Evolutionary conservation across 2,329 filamentous ascomycete genomes (phyloP).

Genomic region (Fusarium secorum): DNA sequence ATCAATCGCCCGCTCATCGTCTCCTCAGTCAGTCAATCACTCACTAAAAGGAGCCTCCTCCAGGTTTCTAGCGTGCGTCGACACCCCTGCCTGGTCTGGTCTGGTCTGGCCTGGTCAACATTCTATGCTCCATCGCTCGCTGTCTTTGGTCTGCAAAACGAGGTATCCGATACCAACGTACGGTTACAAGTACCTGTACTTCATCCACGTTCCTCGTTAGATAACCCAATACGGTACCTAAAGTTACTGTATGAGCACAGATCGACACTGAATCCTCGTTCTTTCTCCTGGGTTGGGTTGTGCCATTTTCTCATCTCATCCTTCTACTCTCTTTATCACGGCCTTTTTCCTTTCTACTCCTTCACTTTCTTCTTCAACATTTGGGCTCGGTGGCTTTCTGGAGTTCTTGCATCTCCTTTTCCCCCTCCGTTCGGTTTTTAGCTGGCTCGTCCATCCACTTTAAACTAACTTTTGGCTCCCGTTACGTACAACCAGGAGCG

Average conservation of each 20-base stretch:
- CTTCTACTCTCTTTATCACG: constrained; percentile 10
- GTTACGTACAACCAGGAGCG: constrained; percentile 17
- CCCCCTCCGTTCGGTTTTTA: constrained; percentile 1
- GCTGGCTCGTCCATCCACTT: constrained; percentile 19
- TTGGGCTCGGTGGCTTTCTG: constrained; percentile 28
- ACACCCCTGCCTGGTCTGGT: constrained; percentile 2
- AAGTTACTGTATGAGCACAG: constrained; percentile 11
- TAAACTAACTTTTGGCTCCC: constrained; percentile 34
- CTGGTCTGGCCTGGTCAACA: constrained; percentile 1
- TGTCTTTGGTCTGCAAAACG: constrained; percentile 9
- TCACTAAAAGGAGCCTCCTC: constrained; percentile 14
- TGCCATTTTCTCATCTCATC: constrained; percentile 17
- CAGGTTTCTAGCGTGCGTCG: constrained; percentile 6
- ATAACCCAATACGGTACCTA: constrained; percentile 8
- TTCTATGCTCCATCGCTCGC: constrained; percentile 7
- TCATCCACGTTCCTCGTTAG: constrained; percentile 5
- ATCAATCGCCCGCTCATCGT: constrained; percentile 1
- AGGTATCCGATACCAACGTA: constrained; percentile 16
- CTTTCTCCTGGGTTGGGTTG: constrained; percentile 11
- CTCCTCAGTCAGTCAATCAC: neutral
- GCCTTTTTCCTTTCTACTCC: neutral
- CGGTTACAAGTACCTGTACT: constrained; percentile 20
- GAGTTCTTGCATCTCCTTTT: constrained; percentile 19
- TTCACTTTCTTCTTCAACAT: constrained; percentile 15
- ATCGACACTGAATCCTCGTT: constrained; percentile 33